A percentile compares a stretch with the other conserved stretches of the same genome.
Evolutionary conservation across 495 filamentous ascomycete species (phyloP).

Genomic region (Xylaria sp.): DNA sequence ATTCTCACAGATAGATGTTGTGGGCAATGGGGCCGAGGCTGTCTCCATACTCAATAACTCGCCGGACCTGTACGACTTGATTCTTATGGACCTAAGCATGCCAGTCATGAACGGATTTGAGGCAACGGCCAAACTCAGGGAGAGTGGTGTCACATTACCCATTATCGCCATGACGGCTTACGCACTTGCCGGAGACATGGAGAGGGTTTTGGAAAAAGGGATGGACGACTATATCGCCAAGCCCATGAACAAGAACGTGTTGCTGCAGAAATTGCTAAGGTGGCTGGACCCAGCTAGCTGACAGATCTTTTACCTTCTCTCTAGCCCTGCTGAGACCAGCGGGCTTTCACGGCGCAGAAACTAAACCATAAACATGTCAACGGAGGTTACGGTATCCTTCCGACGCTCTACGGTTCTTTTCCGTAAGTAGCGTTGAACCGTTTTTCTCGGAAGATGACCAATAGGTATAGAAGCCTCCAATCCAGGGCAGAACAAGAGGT

Average conservation of each 20-base stretch:
- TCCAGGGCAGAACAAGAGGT: neutral
- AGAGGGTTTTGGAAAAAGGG: conserved; percentile 63
- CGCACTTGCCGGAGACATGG: conserved; percentile 66
- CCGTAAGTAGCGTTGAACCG: neutral
- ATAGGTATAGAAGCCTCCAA: neutral
- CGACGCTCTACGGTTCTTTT: neutral
- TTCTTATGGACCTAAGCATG: conserved; percentile 64
- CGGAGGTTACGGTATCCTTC: neutral
- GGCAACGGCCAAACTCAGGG: conserved; percentile 48
- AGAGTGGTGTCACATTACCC: conserved; percentile 52
- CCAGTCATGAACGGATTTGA: conserved; percentile 54
- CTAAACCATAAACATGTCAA: neutral
- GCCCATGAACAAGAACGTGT: conserved; percentile 57
- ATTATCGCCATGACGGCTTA: conserved; percentile 72
- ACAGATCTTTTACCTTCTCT: neutral
- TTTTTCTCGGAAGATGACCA: neutral
- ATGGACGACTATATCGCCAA: conserved; percentile 71
- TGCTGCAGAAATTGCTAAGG: conserved; percentile 50
- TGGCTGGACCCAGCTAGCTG: conserved; percentile 45
- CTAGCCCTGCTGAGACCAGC: neutral
- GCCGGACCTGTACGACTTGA: conserved; percentile 57
- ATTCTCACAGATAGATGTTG: conserved; percentile 60
- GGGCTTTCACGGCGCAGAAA: neutral
- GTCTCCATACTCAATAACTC: conserved; percentile 59
- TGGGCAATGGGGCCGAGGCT: conserved; percentile 64